Conservation (phyloP, 2,329 filamentous ascomycete species). For the Sarocladiaceae sp. region DNA sequence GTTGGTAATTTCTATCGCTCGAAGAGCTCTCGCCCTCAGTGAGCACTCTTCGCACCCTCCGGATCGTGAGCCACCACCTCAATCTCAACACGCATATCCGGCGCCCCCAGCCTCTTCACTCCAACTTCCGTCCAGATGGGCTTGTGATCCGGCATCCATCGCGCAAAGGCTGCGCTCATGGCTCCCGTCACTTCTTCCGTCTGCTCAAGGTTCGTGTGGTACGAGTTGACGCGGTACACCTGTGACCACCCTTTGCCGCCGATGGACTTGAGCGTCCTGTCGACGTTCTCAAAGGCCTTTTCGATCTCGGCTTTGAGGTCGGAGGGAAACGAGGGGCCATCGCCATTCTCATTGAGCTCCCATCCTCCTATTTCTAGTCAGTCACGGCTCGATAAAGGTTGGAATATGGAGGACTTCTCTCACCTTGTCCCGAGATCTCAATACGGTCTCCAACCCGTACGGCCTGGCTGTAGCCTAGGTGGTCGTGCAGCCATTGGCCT, state of each 20-base stretch:
- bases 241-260: slow-evolving; percentile 52
- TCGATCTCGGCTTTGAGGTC: slow-evolving; percentile 41
- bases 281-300: slow-evolving; percentile 51
- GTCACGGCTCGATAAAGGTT: not conserved
- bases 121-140: slow-evolving; percentile 50
- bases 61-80: slow-evolving; percentile 39
- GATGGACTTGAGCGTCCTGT: slow-evolving; percentile 41
- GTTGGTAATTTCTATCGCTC: not conserved
- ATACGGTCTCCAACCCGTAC: slow-evolving; percentile 42
- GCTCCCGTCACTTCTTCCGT: slow-evolving; percentile 27
- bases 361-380: slow-evolving; percentile 21
- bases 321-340: slow-evolving; percentile 20
- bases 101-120: slow-evolving; percentile 38
- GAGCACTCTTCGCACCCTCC: not conserved
- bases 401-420: too few species aligned
- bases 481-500: slow-evolving; percentile 22
- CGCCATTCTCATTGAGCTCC: slow-evolving; percentile 17
- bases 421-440: slow-evolving; percentile 40
- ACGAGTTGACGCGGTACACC: slow-evolving; percentile 42
- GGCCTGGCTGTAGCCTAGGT: slow-evolving; percentile 37
- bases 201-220: slow-evolving; percentile 28
- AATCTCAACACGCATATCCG: slow-evolving; percentile 52
- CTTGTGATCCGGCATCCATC: slow-evolving; percentile 45
- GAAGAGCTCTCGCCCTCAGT: not conserved
- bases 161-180: slow-evolving; percentile 40